A percentile compares a stretch with the other conserved stretches of the same genome.
Conservation (phyloP, 306 rosid genomes). For the Hylodesmum podocarpum region DNA sequence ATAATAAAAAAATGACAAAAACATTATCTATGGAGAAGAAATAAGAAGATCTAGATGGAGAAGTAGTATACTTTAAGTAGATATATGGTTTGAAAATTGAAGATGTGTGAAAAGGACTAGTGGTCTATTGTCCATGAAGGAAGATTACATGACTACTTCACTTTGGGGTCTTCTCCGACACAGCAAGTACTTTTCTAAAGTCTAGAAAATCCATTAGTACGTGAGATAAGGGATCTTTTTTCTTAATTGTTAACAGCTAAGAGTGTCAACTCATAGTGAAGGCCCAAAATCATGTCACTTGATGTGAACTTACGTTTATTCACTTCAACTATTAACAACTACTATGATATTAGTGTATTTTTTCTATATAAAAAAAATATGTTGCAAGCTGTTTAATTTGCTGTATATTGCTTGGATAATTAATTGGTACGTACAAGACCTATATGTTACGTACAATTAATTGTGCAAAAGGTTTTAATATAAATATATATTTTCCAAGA, state of each 20-base stretch:
- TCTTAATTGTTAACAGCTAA: conserved; percentile 52
- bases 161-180: conserved; percentile 33
- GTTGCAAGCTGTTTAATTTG: conserved; percentile 24
- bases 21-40: conserved; percentile 8
- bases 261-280: conserved; percentile 38
- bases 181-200: background rate
- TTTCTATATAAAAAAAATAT: background rate
- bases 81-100: background rate
- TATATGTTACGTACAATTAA: background rate
- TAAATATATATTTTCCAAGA: background rate
- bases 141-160: conserved; percentile 39
- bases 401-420: conserved; percentile 19
- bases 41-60: background rate
- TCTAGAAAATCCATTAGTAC: conserved; percentile 30
- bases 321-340: conserved; percentile 19
- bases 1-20: background rate
- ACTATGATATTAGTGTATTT: no score
- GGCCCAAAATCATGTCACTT: conserved; percentile 29
- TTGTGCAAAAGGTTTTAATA: background rate
- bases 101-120: conserved; percentile 52
- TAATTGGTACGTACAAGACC: background rate
- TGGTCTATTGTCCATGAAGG: conserved; percentile 22
- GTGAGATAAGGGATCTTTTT: conserved; percentile 43
- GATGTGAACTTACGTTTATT: conserved; percentile 26
- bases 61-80: background rate